Conservation (phyloP, 768 basidiomycete genomes). For the Boletus subparvulus region DNA sequence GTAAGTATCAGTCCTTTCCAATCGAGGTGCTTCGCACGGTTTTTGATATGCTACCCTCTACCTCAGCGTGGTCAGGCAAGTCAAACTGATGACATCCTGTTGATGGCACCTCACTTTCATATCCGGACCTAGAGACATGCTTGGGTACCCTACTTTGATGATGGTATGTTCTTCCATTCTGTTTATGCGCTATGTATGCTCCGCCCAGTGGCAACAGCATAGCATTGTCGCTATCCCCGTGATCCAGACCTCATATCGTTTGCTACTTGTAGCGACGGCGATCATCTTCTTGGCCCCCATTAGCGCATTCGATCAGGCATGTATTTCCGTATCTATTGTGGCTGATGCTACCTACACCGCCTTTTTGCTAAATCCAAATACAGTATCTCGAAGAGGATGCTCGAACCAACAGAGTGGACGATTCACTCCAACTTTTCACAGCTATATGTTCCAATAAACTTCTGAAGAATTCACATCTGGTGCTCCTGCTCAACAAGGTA, state of each 20-base stretch:
- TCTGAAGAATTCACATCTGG: slow-evolving; percentile 67
- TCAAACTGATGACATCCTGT: slow-evolving; percentile 10
- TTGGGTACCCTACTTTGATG: slow-evolving; percentile 86
- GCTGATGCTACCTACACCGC: slow-evolving; percentile 10
- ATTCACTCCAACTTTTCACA: slow-evolving; percentile 77
- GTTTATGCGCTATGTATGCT: slow-evolving; percentile 2
- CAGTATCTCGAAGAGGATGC: slow-evolving; percentile 84
- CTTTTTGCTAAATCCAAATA: slow-evolving; percentile 3
- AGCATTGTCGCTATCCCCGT: slow-evolving; percentile 15
- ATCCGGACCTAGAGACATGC: slow-evolving; percentile 57
- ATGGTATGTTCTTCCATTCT: slow-evolving; percentile 49
- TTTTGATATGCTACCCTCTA: slow-evolving; percentile 9
- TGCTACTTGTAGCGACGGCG: slow-evolving; percentile 56
- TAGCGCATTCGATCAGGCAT: slow-evolving; percentile 83
- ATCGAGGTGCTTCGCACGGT: not conserved
- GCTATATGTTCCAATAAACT: slow-evolving; percentile 74
- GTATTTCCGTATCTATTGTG: slow-evolving; percentile 10
- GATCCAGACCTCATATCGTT: slow-evolving; percentile 7
- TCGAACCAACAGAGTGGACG: slow-evolving; percentile 75
- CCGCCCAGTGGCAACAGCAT: slow-evolving; percentile 15
- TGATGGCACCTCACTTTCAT: slow-evolving; percentile 14
- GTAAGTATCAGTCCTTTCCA: slow-evolving; percentile 42
- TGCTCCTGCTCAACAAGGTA: slow-evolving; percentile 81
- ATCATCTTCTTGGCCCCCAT: slow-evolving; percentile 87
- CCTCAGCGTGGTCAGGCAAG: slow-evolving; percentile 61